Evolutionary conservation across 2,329 filamentous ascomycete genomes (phyloP), one percentile per base, ranked within the genome.

Genomic region (Canariomyces notabilis): DNA sequence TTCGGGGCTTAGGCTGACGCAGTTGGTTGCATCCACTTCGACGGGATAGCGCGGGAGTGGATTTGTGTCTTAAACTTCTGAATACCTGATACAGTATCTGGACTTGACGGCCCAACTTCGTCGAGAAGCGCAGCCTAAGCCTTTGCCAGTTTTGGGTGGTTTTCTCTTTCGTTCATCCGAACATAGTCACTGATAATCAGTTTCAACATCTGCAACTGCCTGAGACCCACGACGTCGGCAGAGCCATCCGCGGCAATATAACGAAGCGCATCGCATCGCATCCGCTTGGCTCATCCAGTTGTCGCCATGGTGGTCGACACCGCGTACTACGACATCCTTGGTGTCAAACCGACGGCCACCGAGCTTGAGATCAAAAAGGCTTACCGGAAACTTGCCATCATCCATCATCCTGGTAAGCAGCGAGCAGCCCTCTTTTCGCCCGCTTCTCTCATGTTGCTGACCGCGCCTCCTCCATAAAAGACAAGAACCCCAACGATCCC

Each of bases 401-500:
- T 90, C 57, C 88, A 95, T 61, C 91, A 96, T 67, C 89, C 89
- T 54, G 87, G 85, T 87, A 71, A 58, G 71, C 59, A 21, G 32
- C 34, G 15, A 29, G 19, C 9, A 34, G 34, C 12, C 36, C 21
- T 4, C 34, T 23, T 41, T 9, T 29, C 26, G 26, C 26, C 8
- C 4, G 46, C 39, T 47, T 26, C 41, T 39, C 4, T 32, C 22
- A 16, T 38, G 23, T 46, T 19, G 11, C 40, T 41, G 36, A 56
- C 57, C 48, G 43, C 36, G 36, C 45, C 18, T 26, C 34, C 9
- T 46, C 63, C n/a, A n/a, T n/a, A n/a, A n/a, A n/a, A 88, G 93
- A 98, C 73, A 98, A 98, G 75, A 98, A 98, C 69, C 93, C 91
- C 48, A 88, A 90, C 61, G 93, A 98, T 65, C 90, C 93, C 56